Evolutionary conservation across 495 filamentous ascomycete genomes (phyloP).

Genomic region (Lasiosphaeriaceae sp.): DNA sequence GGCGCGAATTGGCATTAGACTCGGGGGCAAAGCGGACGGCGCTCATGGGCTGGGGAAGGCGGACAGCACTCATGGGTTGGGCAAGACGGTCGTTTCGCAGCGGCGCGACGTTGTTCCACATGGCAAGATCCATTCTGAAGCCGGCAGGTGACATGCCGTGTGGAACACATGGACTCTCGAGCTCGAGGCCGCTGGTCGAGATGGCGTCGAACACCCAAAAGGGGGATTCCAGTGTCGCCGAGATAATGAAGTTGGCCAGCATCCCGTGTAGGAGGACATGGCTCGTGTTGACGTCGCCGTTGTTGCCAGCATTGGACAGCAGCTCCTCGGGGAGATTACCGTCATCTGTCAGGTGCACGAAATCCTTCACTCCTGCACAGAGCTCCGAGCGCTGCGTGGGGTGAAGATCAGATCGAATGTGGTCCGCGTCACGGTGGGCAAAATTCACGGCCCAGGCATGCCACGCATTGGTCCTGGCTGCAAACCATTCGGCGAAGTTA

Average conservation of each 20-base stretch:
- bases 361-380: constrained; percentile 14
- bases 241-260: constrained; percentile 20
- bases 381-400: constrained; percentile 16
- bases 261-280: constrained; percentile 17
- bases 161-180: constrained; percentile 13
- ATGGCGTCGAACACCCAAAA: constrained; percentile 22
- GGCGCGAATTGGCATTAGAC: neutral
- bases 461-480: constrained; percentile 2
- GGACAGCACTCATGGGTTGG: neutral
- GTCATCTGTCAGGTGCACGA: constrained; percentile 15
- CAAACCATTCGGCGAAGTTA: constrained; percentile 7
- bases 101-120: constrained; percentile 9
- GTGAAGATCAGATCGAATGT: constrained; percentile 13
- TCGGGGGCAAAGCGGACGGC: no score
- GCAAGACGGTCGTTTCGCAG: neutral
- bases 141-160: constrained; percentile 2
- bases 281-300: neutral
- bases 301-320: neutral
- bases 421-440: constrained; percentile 9
- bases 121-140: constrained; percentile 13
- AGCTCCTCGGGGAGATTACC: constrained; percentile 13
- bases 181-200: neutral
- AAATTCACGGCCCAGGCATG: constrained; percentile 9
- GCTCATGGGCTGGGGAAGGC: neutral
- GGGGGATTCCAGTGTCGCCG: constrained; percentile 10